phyloP scores from a whole-genome alignment of 495 filamentous ascomycete genomes.

The Oidiodendron maius region DNA sequence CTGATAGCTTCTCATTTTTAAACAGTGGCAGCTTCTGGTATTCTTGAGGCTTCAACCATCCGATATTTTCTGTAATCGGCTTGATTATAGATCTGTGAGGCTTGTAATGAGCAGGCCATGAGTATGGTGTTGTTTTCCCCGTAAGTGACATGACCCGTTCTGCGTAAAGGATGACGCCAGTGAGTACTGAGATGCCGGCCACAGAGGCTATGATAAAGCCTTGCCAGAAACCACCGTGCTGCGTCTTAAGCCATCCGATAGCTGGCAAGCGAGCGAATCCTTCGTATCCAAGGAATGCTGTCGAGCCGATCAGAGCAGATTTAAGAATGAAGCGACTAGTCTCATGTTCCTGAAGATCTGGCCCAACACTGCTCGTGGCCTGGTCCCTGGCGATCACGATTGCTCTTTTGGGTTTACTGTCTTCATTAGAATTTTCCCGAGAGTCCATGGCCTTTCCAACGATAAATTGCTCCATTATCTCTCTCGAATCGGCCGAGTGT shows the following conservation, averaged over 20 bases:
- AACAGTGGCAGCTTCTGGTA: conserved; percentile 40
- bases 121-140: conserved; percentile 30
- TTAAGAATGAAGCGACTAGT: background rate
- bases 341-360: no score
- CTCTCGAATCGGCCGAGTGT: conserved; percentile 47
- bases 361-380: no score
- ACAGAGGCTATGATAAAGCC: conserved; percentile 30
- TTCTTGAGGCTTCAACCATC: conserved; percentile 39
- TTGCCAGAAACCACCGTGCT: conserved; percentile 22
- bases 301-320: background rate
- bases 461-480: conserved; percentile 22
- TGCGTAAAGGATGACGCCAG: conserved; percentile 21
- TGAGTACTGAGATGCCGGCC: conserved; percentile 21
- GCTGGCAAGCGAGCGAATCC: background rate
- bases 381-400: no score
- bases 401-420: no score
- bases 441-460: no score
- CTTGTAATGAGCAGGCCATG: conserved; percentile 35
- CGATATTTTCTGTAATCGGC: conserved; percentile 27
- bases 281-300: conserved; percentile 6
- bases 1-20: conserved; percentile 34
- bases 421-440: no score
- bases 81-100: conserved; percentile 22
- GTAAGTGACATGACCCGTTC: conserved; percentile 28
- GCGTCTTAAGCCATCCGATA: conserved; percentile 15